A percentile compares a stretch with the other conserved stretches of the same genome.
Conservation (phyloP, 108 stramenopile genomes). For the Parmales sp. region DNA sequence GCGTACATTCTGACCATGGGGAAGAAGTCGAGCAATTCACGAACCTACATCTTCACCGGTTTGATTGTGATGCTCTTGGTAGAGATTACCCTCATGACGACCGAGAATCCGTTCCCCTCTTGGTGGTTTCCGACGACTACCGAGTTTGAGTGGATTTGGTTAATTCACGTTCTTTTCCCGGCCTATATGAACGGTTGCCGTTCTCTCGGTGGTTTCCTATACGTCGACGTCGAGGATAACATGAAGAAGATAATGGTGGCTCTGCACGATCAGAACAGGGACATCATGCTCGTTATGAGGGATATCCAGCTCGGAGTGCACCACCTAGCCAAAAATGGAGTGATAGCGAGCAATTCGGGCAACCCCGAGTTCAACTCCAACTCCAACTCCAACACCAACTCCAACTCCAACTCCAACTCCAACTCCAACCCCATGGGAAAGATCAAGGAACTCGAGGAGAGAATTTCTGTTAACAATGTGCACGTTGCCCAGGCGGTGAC, state of each 20-base stretch:
- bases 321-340: constrained; percentile 44
- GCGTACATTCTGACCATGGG: constrained; percentile 86
- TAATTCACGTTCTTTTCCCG: constrained; percentile 87
- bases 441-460: constrained; percentile 69
- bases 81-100: constrained; percentile 81
- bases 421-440: constrained; percentile 74
- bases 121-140: constrained; percentile 80
- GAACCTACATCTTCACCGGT: constrained; percentile 87
- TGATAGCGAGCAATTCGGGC: constrained; percentile 14
- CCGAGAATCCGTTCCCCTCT: constrained; percentile 73
- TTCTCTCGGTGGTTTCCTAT: constrained; percentile 77
- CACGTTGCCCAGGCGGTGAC: constrained; percentile 70
- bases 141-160: constrained; percentile 76
- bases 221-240: constrained; percentile 87
- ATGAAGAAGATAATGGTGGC: constrained; percentile 70
- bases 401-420: constrained; percentile 23
- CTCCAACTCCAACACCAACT: constrained; percentile 20
- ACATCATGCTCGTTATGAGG: constrained; percentile 79
- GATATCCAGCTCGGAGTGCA: constrained; percentile 84
- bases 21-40: constrained; percentile 62
- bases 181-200: constrained; percentile 97
- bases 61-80: constrained; percentile 81
- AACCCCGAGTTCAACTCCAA: background rate
- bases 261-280: constrained; percentile 86
- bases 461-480: constrained; percentile 58